phyloP scores from a whole-genome alignment of 176 grass and related monocot genomes.

The Poa annua region DNA sequence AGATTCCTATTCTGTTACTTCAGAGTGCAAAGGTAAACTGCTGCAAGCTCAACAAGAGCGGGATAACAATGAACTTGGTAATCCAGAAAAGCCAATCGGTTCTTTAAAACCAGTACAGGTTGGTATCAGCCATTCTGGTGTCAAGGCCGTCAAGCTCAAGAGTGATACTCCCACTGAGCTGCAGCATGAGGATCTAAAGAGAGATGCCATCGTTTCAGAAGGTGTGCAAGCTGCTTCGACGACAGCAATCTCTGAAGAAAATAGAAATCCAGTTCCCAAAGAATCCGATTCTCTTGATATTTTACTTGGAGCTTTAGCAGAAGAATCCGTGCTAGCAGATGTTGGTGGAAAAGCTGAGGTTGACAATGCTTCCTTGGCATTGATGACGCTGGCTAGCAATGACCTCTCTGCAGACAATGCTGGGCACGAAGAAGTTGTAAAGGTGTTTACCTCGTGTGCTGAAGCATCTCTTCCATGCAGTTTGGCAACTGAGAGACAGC shows the following conservation, averaged over 20 bases:
- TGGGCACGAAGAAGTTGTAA: conserved; percentile 39
- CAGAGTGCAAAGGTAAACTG: conserved; percentile 42
- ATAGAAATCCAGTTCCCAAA: conserved; percentile 14
- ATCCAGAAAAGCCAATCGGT: not conserved
- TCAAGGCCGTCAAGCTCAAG: conserved; percentile 10
- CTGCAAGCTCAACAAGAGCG: conserved; percentile 38
- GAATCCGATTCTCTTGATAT: conserved; percentile 51
- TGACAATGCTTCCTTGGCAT: conserved; percentile 48
- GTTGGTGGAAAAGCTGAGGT: conserved; percentile 44
- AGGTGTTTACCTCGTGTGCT: conserved; percentile 3
- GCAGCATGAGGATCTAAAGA: conserved; percentile 10
- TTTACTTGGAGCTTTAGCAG: conserved; percentile 59
- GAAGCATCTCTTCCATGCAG: conserved; percentile 1
- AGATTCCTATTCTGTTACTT: conserved; percentile 15
- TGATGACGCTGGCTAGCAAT: conserved; percentile 45
- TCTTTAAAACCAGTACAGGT: not conserved
- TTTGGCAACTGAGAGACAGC: not conserved
- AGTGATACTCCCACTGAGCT: not conserved
- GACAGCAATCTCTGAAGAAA: conserved; percentile 17
- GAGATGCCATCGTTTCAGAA: conserved; percentile 3
- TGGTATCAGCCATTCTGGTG: not conserved
- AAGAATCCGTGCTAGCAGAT: conserved; percentile 45
- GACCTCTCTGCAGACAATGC: conserved; percentile 22
- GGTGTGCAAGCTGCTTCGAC: not conserved
- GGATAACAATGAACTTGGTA: not conserved